phyloP scores from a whole-genome alignment of 139 green algal species.

The Micractinium sp. region DNA sequence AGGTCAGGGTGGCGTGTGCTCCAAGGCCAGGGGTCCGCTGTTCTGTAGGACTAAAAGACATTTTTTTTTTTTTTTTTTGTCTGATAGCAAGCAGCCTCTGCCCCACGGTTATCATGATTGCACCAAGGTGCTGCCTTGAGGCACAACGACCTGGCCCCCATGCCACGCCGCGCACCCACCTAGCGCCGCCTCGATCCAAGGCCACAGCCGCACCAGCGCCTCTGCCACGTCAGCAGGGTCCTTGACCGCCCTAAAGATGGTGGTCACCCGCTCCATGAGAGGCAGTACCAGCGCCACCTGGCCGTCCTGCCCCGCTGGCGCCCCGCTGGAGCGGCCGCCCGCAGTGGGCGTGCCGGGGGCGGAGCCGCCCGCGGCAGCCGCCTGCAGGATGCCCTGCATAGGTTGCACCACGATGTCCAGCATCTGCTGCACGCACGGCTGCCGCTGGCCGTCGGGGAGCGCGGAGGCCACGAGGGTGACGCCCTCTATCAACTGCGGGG shows the following conservation, averaged over 20 bases:
- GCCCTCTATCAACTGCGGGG: conserved; percentile 57
- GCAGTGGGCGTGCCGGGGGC: conserved; percentile 28
- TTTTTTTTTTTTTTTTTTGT: too few relatives aligned
- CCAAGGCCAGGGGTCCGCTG: neutral
- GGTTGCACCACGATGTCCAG: conserved; percentile 58
- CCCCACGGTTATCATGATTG: too few relatives aligned
- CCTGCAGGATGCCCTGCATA: conserved; percentile 43
- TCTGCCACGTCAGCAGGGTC: conserved; percentile 53
- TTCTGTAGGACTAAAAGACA: too few relatives aligned
- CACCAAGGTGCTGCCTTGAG: too few relatives aligned
- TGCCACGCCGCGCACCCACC: neutral
- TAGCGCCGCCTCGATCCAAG: conserved; percentile 54
- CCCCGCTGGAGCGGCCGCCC: neutral
- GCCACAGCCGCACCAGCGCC: conserved; percentile 58
- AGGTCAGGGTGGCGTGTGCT: neutral
- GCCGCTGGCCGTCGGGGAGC: conserved; percentile 49
- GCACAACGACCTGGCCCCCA: neutral
- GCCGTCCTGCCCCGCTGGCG: neutral
- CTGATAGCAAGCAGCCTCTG: too few relatives aligned
- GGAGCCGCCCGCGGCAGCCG: neutral
- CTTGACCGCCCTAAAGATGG: conserved; percentile 60
- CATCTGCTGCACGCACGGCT: conserved; percentile 51
- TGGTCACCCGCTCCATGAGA: conserved; percentile 70
- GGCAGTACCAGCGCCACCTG: conserved; percentile 50
- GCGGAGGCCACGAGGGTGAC: conserved; percentile 49